Evolutionary conservation across 2,329 filamentous ascomycete genomes (phyloP), one percentile per base, ranked within the genome.

Genomic region (Plectosphaerella cucumerina): DNA sequence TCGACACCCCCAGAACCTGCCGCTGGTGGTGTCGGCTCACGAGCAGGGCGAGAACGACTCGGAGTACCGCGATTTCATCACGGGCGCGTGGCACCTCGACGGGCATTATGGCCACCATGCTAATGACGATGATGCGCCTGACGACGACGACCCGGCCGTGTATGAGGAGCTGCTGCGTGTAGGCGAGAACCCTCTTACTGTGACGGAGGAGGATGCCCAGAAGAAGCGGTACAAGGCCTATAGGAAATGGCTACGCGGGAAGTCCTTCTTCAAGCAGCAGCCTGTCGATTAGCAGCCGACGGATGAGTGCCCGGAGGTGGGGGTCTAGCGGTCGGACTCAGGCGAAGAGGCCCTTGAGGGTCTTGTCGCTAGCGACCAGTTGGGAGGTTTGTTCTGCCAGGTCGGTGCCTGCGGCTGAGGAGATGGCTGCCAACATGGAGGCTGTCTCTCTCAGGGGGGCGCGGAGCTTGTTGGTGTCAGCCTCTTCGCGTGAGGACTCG

Each of bases 211-310:
- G 62, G 94, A 97, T 67, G 79, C 85, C 44, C 79, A 81, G 39
- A 97, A 96, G 80, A 97, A 97, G 78, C 78, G 94, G 59, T 99
- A 99, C 69, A 97, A 96, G 71, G 89, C 92, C 10, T 99, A 99
- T 70, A 76, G 86, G 62, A 95, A 97, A 70, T 99, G 94, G 93
- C 75, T 99, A 63, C 81, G 85, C 55, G 93, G 93, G 17, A 97
- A 97, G 74, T 96, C 90, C 61, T 80, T 97, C 62, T 97, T 97
- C 68, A 97, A 97, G 71, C 92, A 97, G 76, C 84, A 86, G 67
- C 83, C 86, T 44, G 75, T 82, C 48, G 80, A 81, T 56, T 81
- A 71, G 70, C n/a, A 17, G 39, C 39, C 39, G 59, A 53, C 49
- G 47, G 33, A 22, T 45, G 43, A 45, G 22, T 20, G 39, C 17